Percentiles rank a stretch among this genome's conserved stretches.
These are phyloP conservation scores for Circinella umbellata DNA, from an alignment of 371 early-diverging fungal genomes.

Conservation along the genomic window DNA sequence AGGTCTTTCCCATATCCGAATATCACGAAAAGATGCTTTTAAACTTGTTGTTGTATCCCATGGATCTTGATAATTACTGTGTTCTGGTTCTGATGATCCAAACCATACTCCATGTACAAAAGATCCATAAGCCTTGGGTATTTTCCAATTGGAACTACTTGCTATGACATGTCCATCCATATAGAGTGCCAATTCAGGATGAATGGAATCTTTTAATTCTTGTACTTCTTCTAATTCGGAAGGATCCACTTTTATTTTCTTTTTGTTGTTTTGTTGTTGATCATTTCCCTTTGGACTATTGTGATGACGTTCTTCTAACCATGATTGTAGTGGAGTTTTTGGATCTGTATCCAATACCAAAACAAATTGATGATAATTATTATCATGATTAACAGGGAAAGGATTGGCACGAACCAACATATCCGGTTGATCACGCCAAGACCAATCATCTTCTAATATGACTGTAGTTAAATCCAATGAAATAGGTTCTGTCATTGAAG, in stretches of 20 bases:
- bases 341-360: constrained; percentile 27
- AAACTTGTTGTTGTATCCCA: constrained; percentile 47
- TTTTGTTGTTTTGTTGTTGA: too few relatives aligned
- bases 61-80: constrained; percentile 42
- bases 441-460: constrained; percentile 31
- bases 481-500: constrained; percentile 10
- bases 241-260: too few relatives aligned
- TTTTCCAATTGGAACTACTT: constrained; percentile 33
- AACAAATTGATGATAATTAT: constrained; percentile 42
- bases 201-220: background rate
- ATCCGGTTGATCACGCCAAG: constrained; percentile 21
- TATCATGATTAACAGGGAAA: constrained; percentile 33
- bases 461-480: constrained; percentile 34
- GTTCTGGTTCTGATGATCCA: constrained; percentile 49
- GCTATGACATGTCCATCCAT: constrained; percentile 46
- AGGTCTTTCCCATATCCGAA: constrained; percentile 44
- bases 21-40: constrained; percentile 37
- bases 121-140: constrained; percentile 23
- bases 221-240: background rate
- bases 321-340: background rate
- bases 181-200: constrained; percentile 36
- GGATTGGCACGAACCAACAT: constrained; percentile 28
- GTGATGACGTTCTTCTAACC: background rate
- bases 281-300: background rate
- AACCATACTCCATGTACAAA: constrained; percentile 49